Conservation (phyloP, 2,329 filamentous ascomycete species). For the Scedosporium aurantiacum region DNA sequence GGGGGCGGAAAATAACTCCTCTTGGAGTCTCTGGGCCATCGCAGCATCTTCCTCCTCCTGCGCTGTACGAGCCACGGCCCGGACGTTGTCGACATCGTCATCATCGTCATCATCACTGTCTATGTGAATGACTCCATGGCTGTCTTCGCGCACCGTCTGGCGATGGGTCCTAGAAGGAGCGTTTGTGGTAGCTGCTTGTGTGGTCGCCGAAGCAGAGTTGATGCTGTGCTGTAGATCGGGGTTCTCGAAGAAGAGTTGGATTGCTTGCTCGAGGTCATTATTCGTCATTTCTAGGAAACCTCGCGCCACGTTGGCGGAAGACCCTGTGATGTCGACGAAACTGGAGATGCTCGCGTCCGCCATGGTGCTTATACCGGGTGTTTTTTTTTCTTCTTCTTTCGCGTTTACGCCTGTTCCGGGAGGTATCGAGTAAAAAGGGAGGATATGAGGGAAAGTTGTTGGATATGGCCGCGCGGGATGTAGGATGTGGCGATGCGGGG, state of each 20-base stretch:
- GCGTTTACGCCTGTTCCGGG: neutral
- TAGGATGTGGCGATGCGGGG: neutral
- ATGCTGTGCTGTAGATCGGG: constrained; percentile 54
- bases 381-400: neutral
- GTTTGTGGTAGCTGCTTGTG: constrained; percentile 18
- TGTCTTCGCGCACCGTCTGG: constrained; percentile 22
- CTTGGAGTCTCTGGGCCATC: constrained; percentile 82
- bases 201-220: constrained; percentile 22
- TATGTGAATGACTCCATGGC: constrained; percentile 49
- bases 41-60: constrained; percentile 81
- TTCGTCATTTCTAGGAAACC: constrained; percentile 81
- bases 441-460: neutral
- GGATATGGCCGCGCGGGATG: neutral
- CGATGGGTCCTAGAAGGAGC: constrained; percentile 11
- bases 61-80: constrained; percentile 33
- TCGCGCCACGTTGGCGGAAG: constrained; percentile 60
- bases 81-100: constrained; percentile 31
- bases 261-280: constrained; percentile 71
- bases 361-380: neutral
- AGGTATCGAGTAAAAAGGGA: neutral
- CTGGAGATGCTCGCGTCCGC: constrained; percentile 60
- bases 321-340: constrained; percentile 74
- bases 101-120: constrained; percentile 64
- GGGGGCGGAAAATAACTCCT: constrained; percentile 67
- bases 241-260: constrained; percentile 84